Base-by-base conservation (phyloP, 345 rosid genomes). In the Arabidopsis thaliana region DNA sequence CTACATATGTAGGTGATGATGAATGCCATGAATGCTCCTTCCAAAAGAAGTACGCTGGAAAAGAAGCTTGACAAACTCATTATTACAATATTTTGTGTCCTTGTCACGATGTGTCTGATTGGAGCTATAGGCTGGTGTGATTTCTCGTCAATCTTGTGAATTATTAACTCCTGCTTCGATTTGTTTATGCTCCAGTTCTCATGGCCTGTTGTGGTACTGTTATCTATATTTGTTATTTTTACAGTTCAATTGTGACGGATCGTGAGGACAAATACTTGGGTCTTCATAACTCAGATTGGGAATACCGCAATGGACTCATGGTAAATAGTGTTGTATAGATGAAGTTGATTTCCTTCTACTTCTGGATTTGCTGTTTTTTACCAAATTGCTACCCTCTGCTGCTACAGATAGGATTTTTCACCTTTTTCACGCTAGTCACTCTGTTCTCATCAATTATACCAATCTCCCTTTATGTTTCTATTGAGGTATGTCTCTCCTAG, bases 21-120 rank as follows among this genome's bases (percentile, higher is more conserved):
- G 99, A 96, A 96, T 82, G 87, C 99, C 45, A 91, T 93, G 99
- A 96, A 96, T 70, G 93, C 95, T 80, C 99, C 99, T 81, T 96
- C 98, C 59, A 96, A 96, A 82, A 87, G 99, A 82, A 96, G 99
- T 83, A 96, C 99, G 36, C 77, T 96, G 74, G 99, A 96, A 83
- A 91, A 96, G 87, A 96, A 93, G 82, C 98, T 96, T 71, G 99
- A 96, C 87, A 93, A 89, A 86, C 99, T 93, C 72, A 96, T 96
- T 69, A 94, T 96, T 45, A 66, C 87, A 34, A 93, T 96, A 41
- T 91, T 96, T 72, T 87, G 86, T 70, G 88, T 95, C 79, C 97
- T 96, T 45, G 87, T 90, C 73, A 60, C 83, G 22, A 91, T 96
- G 98, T 93, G 98, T 83, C 67, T 86, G 69, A 88, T 96, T 80